A percentile compares a stretch with the other conserved stretches of the same genome.
phyloP scores from a whole-genome alignment of 208 protist species.

The Acanthamoeba healyi region DNA sequence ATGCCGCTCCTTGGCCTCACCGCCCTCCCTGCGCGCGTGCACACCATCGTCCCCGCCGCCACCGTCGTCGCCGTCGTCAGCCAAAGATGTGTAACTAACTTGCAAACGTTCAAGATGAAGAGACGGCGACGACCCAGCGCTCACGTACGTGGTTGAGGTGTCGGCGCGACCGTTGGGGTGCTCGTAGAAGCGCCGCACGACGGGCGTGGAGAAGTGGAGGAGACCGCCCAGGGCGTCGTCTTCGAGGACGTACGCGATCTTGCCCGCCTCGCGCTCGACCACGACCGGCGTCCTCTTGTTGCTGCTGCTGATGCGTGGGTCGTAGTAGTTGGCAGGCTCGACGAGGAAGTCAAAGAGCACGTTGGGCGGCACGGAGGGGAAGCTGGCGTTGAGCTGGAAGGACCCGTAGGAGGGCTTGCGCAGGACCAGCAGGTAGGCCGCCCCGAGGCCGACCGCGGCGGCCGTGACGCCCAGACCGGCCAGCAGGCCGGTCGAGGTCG shows the following conservation, averaged over 20 bases:
- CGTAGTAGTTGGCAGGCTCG: conserved; percentile 39
- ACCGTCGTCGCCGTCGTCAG: too few species aligned
- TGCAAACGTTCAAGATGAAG: too few species aligned
- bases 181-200: conserved; percentile 31
- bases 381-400: neutral
- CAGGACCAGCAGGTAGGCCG: neutral
- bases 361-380: neutral
- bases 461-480: conserved; percentile 20
- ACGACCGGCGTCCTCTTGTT: neutral
- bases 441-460: neutral
- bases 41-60: too few species aligned
- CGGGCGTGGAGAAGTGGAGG: conserved; percentile 8
- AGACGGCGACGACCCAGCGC: too few species aligned
- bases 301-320: conserved; percentile 19
- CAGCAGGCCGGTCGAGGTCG: neutral
- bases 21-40: neutral
- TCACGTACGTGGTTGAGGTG: neutral
- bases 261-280: neutral
- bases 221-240: conserved; percentile 12
- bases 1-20: neutral
- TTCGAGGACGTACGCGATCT: conserved; percentile 9
- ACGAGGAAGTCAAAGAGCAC: conserved; percentile 1
- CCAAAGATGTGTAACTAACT: too few species aligned
- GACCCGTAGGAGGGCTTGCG: neutral
- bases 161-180: conserved; percentile 21